Evolutionary conservation across 2,329 filamentous ascomycete species (phyloP).

Genomic region (Fusarium sacchari): DNA sequence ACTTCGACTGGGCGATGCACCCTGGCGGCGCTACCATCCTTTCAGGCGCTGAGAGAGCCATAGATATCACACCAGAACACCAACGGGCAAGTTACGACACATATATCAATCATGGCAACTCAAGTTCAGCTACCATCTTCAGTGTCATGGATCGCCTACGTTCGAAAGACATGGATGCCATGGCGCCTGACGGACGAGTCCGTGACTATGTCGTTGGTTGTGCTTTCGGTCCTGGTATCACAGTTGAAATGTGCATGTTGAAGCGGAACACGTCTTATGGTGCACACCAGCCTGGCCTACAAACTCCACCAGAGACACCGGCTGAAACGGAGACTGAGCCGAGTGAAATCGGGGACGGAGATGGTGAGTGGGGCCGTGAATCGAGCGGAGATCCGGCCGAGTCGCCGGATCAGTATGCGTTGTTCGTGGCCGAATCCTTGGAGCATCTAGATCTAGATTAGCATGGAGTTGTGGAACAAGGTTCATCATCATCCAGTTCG

Average conservation of each 20-base stretch:
- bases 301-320: constrained; percentile 66
- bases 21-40: constrained; percentile 75
- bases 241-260: constrained; percentile 75
- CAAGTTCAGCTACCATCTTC: constrained; percentile 74
- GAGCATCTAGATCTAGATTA: constrained; percentile 44
- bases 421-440: constrained; percentile 36
- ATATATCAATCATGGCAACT: constrained; percentile 75
- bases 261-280: constrained; percentile 53
- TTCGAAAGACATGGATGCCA: constrained; percentile 66
- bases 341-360: constrained; percentile 57
- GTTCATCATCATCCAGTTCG: neutral
- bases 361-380: constrained; percentile 27
- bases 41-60: constrained; percentile 66
- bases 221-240: constrained; percentile 76
- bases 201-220: constrained; percentile 72
- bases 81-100: constrained; percentile 76
- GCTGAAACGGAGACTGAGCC: constrained; percentile 64
- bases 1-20: constrained; percentile 80
- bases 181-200: constrained; percentile 60
- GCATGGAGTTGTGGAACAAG: neutral
- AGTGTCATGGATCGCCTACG: constrained; percentile 72
- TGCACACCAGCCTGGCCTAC: constrained; percentile 49
- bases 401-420: constrained; percentile 26
- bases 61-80: constrained; percentile 69
- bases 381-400: constrained; percentile 21